Conservation (phyloP, 306 rosid genomes). For the Abrus pulchellus region DNA sequence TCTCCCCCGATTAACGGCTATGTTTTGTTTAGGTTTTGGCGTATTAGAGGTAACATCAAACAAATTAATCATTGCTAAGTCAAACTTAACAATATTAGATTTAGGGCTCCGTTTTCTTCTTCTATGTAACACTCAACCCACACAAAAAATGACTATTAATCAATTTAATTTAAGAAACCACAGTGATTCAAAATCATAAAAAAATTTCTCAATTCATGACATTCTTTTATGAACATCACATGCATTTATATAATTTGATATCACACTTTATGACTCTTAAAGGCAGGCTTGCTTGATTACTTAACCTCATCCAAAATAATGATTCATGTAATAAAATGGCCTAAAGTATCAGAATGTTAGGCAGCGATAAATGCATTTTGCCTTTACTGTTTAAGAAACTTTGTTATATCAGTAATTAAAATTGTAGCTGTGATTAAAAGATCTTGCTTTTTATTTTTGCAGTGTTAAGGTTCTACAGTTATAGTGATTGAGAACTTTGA, state of each 20-base stretch:
- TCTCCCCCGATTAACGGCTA: conserved; percentile 44
- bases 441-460: neutral
- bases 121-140: no score
- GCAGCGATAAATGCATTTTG: neutral
- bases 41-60: conserved; percentile 19
- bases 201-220: no score
- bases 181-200: no score
- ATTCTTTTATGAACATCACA: no score
- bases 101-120: neutral
- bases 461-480: neutral
- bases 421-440: neutral
- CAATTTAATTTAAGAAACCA: no score
- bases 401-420: neutral
- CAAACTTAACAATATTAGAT: conserved; percentile 3
- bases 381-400: no score
- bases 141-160: no score
- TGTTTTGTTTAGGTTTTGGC: conserved; percentile 4
- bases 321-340: neutral
- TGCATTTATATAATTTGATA: no score
- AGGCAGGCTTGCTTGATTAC: neutral
- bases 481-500: neutral
- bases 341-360: neutral
- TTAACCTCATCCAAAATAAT: no score
- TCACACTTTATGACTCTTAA: no score
- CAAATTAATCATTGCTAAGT: conserved; percentile 18